These are phyloP conservation scores for Verticillium zaregamsianum DNA, from an alignment of 2,329 filamentous ascomycete species.

Conservation along the genomic window DNA sequence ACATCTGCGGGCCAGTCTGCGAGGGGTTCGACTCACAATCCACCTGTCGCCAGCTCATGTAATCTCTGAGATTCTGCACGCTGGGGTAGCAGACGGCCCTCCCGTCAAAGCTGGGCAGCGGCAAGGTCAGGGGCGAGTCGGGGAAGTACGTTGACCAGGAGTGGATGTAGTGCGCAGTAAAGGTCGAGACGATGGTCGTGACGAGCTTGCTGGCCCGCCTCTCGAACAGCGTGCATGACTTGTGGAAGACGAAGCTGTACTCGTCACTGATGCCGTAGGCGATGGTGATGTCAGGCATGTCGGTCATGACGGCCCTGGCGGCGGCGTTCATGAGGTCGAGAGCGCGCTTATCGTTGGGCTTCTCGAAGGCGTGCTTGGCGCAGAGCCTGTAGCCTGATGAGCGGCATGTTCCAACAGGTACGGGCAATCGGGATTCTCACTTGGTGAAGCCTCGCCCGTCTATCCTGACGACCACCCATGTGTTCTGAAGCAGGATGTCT, in stretches of 20 bases:
- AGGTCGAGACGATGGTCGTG: constrained; percentile 86
- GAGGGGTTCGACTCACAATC: constrained; percentile 63
- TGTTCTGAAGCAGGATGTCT: constrained; percentile 79
- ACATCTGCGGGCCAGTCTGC: not conserved
- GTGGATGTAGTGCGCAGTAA: constrained; percentile 85
- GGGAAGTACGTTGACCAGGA: constrained; percentile 76
- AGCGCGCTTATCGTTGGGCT: constrained; percentile 86
- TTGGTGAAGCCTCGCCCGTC: constrained; percentile 95
- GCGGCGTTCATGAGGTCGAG: constrained; percentile 93
- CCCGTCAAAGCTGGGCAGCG: constrained; percentile 88
- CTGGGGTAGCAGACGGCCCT: constrained; percentile 87
- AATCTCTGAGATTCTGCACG: constrained; percentile 79
- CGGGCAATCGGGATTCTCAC: constrained; percentile 38
- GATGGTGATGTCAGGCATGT: constrained; percentile 79
- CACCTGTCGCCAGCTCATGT: constrained; percentile 94
- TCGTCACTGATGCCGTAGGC: constrained; percentile 96
- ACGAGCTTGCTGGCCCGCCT: constrained; percentile 83
- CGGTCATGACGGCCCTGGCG: constrained; percentile 77
- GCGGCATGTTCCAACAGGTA: not conserved
- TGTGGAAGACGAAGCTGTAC: constrained; percentile 90
- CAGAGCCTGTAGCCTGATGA: constrained; percentile 61
- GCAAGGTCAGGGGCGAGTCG: constrained; percentile 62
- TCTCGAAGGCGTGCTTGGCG: constrained; percentile 76
- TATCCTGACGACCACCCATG: constrained; percentile 91
- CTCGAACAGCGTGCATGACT: constrained; percentile 78